phyloP scores from a whole-genome alignment of 148 eudicot species.

The Simmondsia chinensis region DNA sequence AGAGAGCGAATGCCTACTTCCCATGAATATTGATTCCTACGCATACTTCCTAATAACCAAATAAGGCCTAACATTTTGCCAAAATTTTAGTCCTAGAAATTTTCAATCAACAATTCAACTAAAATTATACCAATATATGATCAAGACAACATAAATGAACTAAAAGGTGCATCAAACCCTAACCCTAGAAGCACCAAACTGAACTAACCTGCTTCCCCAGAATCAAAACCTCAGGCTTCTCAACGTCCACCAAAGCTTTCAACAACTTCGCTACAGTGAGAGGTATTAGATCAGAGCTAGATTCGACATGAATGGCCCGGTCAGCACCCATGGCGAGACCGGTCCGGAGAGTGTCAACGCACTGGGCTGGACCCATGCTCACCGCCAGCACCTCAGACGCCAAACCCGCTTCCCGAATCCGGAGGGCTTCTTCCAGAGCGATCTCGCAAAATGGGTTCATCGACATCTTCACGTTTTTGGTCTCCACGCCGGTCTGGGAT shows the following conservation, averaged over 20 bases:
- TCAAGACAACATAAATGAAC: neutral
- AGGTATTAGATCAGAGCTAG: conserved; percentile 20
- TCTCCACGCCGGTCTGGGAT: conserved; percentile 76
- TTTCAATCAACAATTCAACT: no score
- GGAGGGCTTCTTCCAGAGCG: conserved; percentile 89
- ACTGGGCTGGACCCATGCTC: conserved; percentile 74
- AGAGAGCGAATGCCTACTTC: no score
- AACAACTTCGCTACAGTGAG: conserved; percentile 78
- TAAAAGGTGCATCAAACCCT: neutral
- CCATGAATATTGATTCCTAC: no score
- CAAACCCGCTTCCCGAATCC: conserved; percentile 63
- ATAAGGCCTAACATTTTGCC: no score
- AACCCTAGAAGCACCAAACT: neutral
- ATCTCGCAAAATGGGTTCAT: conserved; percentile 99
- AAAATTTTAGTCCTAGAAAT: no score
- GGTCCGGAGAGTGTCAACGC: conserved; percentile 81
- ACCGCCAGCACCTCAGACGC: conserved; percentile 92
- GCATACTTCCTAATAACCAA: no score
- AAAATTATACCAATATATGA: no score
- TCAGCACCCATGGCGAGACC: conserved; percentile 99
- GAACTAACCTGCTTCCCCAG: conserved; percentile 83
- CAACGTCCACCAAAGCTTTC: conserved; percentile 61
- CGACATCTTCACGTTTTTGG: conserved; percentile 87
- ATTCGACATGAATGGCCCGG: conserved; percentile 76
- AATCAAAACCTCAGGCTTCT: conserved; percentile 64